Percentiles rank a stretch among this genome's conserved stretches.
Conservation (phyloP, 768 basidiomycete species). For the Epithele typhae region DNA sequence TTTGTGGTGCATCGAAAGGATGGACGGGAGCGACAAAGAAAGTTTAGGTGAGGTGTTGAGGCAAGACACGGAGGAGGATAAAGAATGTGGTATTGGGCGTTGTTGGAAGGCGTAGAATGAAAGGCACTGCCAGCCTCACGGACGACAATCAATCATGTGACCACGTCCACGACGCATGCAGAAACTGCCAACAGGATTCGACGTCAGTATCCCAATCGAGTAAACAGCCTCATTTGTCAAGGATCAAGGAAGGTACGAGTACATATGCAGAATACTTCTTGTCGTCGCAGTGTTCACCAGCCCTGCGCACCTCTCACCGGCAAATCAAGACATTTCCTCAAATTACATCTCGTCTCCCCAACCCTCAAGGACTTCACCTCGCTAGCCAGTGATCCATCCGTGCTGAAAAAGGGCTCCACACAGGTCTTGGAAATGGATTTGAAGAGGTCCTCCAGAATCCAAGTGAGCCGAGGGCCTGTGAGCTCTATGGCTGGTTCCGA, state of each 20-base stretch:
- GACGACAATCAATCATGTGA: too few species aligned
- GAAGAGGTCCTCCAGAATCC: constrained; percentile 82
- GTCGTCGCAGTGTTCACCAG: too few species aligned
- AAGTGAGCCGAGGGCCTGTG: constrained; percentile 77
- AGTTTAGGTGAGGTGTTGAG: too few species aligned
- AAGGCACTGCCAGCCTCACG: too few species aligned
- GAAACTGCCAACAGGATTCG: not conserved
- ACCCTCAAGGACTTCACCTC: constrained; percentile 42
- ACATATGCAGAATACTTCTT: not conserved
- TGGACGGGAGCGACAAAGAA: too few species aligned
- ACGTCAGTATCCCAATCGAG: not conserved
- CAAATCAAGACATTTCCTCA: constrained; percentile 68
- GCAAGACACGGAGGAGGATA: too few species aligned
- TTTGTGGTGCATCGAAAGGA: too few species aligned
- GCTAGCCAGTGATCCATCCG: constrained; percentile 3
- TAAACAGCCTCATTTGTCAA: not conserved
- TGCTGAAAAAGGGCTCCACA: constrained; percentile 60
- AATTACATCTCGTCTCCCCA: constrained; percentile 46
- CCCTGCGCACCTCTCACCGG: constrained; percentile 36
- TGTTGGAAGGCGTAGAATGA: too few species aligned
- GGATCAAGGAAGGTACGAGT: not conserved
- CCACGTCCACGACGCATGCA: too few species aligned
- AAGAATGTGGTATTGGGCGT: too few species aligned
- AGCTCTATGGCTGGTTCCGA: constrained; percentile 95
- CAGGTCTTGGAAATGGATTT: constrained; percentile 60